Percentiles rank a stretch among this genome's conserved stretches.
Evolutionary conservation across 2,329 filamentous ascomycete species (phyloP).

Genomic region (Lachnellula suecica): DNA sequence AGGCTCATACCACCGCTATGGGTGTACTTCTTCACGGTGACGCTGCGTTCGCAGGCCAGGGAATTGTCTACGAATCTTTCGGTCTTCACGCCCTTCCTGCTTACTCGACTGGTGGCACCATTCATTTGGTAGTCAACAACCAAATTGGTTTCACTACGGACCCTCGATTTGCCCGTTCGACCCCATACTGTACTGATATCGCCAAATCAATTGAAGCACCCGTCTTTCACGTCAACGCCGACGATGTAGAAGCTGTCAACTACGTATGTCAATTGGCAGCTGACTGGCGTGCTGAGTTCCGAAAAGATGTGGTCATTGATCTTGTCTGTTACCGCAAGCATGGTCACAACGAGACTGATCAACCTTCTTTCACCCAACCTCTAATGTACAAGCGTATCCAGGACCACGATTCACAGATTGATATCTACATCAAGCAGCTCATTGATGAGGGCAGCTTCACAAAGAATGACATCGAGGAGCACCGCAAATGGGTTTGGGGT

Average conservation of each 20-base stretch:
- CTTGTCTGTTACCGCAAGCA: constrained; percentile 99
- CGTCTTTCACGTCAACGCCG: constrained; percentile 98
- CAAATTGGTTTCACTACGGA: constrained; percentile 99
- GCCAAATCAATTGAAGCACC: constrained; percentile 98
- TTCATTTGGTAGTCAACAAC: constrained; percentile 98
- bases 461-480: constrained; percentile 96
- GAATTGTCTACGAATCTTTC: constrained; percentile 97
- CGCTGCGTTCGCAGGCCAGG: constrained; percentile 93
- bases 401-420: constrained; percentile 78
- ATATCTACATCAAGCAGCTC: constrained; percentile 90
- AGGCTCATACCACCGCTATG: constrained; percentile 86
- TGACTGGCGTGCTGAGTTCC: constrained; percentile 98
- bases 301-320: constrained; percentile 96
- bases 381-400: constrained; percentile 99
- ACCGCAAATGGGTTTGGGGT: constrained; percentile 99
- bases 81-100: constrained; percentile 94
- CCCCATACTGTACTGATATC: constrained; percentile 98
- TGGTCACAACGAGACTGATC: constrained; percentile 98
- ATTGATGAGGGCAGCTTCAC: constrained; percentile 92
- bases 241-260: constrained; percentile 97
- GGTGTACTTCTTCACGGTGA: constrained; percentile 95
- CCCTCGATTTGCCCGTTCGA: constrained; percentile 94
- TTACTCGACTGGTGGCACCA: constrained; percentile 95
- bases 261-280: constrained; percentile 96
- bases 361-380: constrained; percentile 99